Conservation (phyloP, 108 stramenopile species). For the Skeletonema menzelii region DNA sequence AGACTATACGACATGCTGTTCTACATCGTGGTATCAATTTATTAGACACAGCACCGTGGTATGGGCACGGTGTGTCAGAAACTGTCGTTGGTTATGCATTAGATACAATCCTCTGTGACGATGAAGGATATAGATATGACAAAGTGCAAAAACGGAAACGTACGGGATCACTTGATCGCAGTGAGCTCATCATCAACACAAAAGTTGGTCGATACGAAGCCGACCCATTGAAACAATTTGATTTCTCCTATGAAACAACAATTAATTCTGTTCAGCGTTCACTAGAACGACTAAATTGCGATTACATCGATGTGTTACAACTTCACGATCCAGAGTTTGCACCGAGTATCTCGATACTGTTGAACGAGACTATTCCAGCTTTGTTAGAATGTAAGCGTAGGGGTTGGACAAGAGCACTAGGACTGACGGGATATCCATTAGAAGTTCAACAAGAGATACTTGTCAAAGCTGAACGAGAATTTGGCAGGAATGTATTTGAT, state of each 20-base stretch:
- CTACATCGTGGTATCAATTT: conserved; percentile 67
- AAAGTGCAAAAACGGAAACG: conserved; percentile 9
- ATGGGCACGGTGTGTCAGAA: conserved; percentile 86
- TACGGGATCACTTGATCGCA: conserved; percentile 36
- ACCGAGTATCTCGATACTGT: conserved; percentile 60
- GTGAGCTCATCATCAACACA: conserved; percentile 66
- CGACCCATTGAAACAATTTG: conserved; percentile 79
- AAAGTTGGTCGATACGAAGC: conserved; percentile 87
- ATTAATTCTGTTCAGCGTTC: conserved; percentile 70
- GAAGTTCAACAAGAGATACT: conserved; percentile 82
- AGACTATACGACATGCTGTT: conserved; percentile 72
- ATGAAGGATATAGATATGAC: conserved; percentile 6
- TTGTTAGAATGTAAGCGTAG: conserved; percentile 58
- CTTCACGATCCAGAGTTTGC: conserved; percentile 93
- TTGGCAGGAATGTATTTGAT: conserved; percentile 64
- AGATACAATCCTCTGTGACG: conserved; percentile 32
- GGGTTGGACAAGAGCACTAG: conserved; percentile 78
- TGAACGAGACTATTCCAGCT: conserved; percentile 81
- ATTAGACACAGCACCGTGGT: conserved; percentile 92
- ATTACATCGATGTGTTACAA: conserved; percentile 86
- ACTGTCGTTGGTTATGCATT: conserved; percentile 80
- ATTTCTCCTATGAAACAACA: conserved; percentile 79
- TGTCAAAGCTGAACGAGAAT: conserved; percentile 32
- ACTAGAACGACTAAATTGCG: conserved; percentile 67
- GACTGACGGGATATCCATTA: conserved; percentile 91